phyloP scores from a whole-genome alignment of 1,139 yeast genomes.

The Lodderomyces theae region DNA sequence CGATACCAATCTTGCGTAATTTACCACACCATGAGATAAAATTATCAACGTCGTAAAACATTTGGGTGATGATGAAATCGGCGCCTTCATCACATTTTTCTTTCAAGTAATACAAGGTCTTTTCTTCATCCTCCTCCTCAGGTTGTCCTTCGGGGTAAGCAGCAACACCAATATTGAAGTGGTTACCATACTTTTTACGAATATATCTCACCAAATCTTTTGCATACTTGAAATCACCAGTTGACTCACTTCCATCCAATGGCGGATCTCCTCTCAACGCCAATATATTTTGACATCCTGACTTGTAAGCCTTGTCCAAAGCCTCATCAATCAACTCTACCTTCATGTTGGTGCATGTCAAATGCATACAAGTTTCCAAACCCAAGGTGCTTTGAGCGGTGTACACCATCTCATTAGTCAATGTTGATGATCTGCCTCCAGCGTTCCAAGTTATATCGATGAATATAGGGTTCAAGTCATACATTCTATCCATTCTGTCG shows the following conservation, averaged over 20 bases:
- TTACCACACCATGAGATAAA: slow-evolving; percentile 78
- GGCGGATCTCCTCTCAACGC: slow-evolving; percentile 87
- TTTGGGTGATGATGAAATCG: slow-evolving; percentile 87
- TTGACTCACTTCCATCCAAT: slow-evolving; percentile 60
- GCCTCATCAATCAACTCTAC: slow-evolving; percentile 80
- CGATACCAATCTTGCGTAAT: slow-evolving; percentile 72
- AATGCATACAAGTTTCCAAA: slow-evolving; percentile 95
- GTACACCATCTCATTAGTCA: slow-evolving; percentile 87
- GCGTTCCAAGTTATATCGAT: slow-evolving; percentile 98
- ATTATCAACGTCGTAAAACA: slow-evolving; percentile 84
- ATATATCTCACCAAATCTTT: slow-evolving; percentile 85
- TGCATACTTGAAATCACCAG: slow-evolving; percentile 72
- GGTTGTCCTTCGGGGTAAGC: slow-evolving; percentile 98
- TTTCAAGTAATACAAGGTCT: slow-evolving; percentile 64
- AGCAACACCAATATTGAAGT: slow-evolving; percentile 87
- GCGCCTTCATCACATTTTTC: slow-evolving; percentile 94
- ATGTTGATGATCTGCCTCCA: slow-evolving; percentile 79
- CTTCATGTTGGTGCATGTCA: slow-evolving; percentile 96
- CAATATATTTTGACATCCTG: slow-evolving; percentile 93
- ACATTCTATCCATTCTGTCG: slow-evolving; percentile 98
- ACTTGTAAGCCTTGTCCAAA: slow-evolving; percentile 74
- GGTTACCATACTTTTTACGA: slow-evolving; percentile 66
- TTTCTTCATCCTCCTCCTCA: slow-evolving; percentile 63
- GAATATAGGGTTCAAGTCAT: slow-evolving; percentile 84
- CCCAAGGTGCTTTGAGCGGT: slow-evolving; percentile 93